Evolutionary conservation across 495 filamentous ascomycete species (phyloP), one percentile per base, ranked within the genome.

Genomic region (Penicillium samsonianum): DNA sequence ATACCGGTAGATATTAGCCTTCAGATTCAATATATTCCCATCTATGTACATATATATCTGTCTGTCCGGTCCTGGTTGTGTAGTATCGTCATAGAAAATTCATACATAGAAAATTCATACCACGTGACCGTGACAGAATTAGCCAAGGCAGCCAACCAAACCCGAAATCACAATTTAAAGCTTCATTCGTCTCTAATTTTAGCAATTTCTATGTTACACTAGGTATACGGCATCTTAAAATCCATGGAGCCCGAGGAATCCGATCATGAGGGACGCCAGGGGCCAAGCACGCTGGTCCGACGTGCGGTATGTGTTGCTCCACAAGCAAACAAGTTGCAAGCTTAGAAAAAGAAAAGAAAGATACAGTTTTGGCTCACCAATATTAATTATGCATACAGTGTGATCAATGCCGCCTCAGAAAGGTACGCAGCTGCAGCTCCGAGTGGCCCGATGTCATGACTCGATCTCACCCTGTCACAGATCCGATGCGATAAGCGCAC

Each of bases 331-430:
- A 40, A 17, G 20, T 31, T n/a, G 37, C 25, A 43, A 31, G 17
- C 9, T 41, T 11, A 50, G n/a, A 19, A 43, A 17, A 30, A 42
- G n/a, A 41, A 31, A 3, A 5, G n/a, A 28, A 28, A 26, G 8
- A 28, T 5, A 19, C 11, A 28, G 16, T 0, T 9, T 14, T 25
- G 7, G n/a, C 16, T 19, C 41, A 48, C 22, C 5, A 26, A 19
- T 22, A 43, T 49, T 33, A 19, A 25, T 65, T 48, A 70, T 60
- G 57, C 33, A 19, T 30, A n/a, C 53, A 80, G 78, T 80, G 78
- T 58, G 77, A 80, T 47, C 78, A 79, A 63, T 80, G 78, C 47
- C 77, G 81, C 23, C 58, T 74, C 25, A 70, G 80, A 60, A 83
- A 83, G 73, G 81, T 82, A 68, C 2, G 19, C 28, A 46, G 38